These are phyloP conservation scores for Meyerozyma athensensis DNA, from an alignment of 1,139 yeast species.

Conservation along the genomic window DNA sequence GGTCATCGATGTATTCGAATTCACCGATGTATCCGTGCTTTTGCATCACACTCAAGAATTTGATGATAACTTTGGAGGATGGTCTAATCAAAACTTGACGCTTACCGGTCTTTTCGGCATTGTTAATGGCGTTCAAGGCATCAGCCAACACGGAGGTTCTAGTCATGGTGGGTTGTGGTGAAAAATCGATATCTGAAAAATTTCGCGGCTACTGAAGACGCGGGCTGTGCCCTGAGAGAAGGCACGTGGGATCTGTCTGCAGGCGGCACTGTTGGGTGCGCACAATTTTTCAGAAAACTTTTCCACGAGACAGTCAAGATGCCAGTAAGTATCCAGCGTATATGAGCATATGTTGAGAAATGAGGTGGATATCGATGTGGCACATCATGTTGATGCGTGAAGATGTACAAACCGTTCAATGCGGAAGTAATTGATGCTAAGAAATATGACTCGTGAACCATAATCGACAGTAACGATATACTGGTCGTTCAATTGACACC, in stretches of 20 bases:
- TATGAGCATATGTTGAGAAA: background rate
- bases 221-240: background rate
- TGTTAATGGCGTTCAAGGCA: constrained; percentile 97
- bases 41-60: constrained; percentile 96
- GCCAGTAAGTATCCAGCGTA: constrained; percentile 22
- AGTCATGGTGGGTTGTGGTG: constrained; percentile 57
- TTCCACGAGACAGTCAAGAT: constrained; percentile 15
- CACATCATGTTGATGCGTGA: too few relatives aligned
- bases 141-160: constrained; percentile 99
- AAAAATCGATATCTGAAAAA: constrained; percentile 5
- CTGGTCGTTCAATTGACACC: background rate
- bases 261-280: background rate
- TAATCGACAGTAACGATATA: background rate
- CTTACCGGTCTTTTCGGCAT: constrained; percentile 99
- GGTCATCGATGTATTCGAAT: constrained; percentile 97
- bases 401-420: too few relatives aligned
- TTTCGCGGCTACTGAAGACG: constrained; percentile 1
- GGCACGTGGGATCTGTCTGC: constrained; percentile 1
- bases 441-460: background rate
- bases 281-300: constrained; percentile 4
- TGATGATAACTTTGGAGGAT: constrained; percentile 96
- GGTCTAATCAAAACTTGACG: constrained; percentile 99
- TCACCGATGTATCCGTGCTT: constrained; percentile 99
- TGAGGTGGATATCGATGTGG: too few relatives aligned
- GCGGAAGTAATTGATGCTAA: too few relatives aligned